phyloP scores from a whole-genome alignment of 192 early-diverging fungal species.

The Podila minutissima region DNA sequence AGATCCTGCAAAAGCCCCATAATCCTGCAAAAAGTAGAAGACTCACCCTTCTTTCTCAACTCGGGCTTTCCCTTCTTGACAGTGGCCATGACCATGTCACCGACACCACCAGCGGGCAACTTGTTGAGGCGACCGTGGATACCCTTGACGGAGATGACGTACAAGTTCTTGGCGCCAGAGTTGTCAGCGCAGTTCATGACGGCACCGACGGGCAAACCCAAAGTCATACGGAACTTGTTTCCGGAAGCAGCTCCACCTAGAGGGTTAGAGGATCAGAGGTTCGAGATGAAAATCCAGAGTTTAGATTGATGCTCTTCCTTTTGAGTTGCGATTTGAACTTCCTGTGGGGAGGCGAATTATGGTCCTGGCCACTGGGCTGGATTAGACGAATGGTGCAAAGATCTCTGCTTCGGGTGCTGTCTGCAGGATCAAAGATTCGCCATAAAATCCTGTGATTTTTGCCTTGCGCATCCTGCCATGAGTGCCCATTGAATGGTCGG shows the following conservation, averaged over 20 bases:
- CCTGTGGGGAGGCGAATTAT: background rate
- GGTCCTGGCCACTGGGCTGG: too few relatives aligned
- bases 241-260: conserved; percentile 77
- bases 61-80: conserved; percentile 99
- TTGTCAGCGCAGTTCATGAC: conserved; percentile 99
- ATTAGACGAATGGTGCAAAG: too few relatives aligned
- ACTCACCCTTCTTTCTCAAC: conserved; percentile 97
- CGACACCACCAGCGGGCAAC: conserved; percentile 96
- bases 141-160: conserved; percentile 97
- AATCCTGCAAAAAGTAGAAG: too few relatives aligned
- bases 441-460: background rate
- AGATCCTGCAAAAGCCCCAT: too few relatives aligned
- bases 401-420: background rate
- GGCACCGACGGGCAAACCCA: conserved; percentile 92
- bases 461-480: background rate
- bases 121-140: conserved; percentile 97
- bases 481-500: too few relatives aligned
- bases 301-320: conserved; percentile 1
- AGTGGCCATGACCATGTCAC: conserved; percentile 99
- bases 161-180: conserved; percentile 99
- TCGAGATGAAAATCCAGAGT: too few relatives aligned
- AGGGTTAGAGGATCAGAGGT: background rate
- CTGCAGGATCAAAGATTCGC: conserved; percentile 3
- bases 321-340: background rate
- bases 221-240: conserved; percentile 99